Percentiles rank a stretch among this genome's conserved stretches.
These are phyloP conservation scores for Leccinum barrowsii DNA, from an alignment of 768 basidiomycete genomes.

Conservation along the genomic window DNA sequence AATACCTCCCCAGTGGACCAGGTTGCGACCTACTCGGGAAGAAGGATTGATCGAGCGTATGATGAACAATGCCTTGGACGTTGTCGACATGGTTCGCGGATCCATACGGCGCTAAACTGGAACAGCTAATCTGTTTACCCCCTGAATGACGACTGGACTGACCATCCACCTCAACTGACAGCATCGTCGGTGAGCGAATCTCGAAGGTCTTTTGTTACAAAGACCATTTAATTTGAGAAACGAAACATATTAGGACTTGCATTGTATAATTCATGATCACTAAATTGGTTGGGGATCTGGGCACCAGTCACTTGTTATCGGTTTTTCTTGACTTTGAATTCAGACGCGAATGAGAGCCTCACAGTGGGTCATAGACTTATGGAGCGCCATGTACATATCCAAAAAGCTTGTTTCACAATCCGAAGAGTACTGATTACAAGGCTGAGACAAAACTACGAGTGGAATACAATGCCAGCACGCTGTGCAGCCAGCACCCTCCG, in stretches of 20 bases:
- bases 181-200: not conserved
- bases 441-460: too few species aligned
- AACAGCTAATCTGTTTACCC: not conserved
- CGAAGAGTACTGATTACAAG: not conserved
- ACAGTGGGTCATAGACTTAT: too few species aligned
- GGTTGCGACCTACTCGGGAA: slow-evolving; percentile 2
- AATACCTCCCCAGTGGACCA: slow-evolving; percentile 5
- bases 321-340: too few species aligned
- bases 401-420: not conserved
- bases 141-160: not conserved
- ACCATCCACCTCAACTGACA: not conserved
- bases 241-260: not conserved
- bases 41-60: slow-evolving; percentile 13
- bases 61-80: slow-evolving; percentile 11
- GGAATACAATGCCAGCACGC: not conserved
- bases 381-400: too few species aligned
- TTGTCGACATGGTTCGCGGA: slow-evolving; percentile 12
- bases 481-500: not conserved
- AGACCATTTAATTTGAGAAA: not conserved
- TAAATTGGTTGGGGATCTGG: too few species aligned
- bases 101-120: slow-evolving; percentile 1
- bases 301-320: too few species aligned
- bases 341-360: too few species aligned
- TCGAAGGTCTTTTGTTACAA: not conserved
- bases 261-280: too few species aligned